Evolutionary conservation across 1,139 yeast genomes (phyloP), one percentile per base, ranked within the genome.

Genomic region (Magnusiomyces sp.): DNA sequence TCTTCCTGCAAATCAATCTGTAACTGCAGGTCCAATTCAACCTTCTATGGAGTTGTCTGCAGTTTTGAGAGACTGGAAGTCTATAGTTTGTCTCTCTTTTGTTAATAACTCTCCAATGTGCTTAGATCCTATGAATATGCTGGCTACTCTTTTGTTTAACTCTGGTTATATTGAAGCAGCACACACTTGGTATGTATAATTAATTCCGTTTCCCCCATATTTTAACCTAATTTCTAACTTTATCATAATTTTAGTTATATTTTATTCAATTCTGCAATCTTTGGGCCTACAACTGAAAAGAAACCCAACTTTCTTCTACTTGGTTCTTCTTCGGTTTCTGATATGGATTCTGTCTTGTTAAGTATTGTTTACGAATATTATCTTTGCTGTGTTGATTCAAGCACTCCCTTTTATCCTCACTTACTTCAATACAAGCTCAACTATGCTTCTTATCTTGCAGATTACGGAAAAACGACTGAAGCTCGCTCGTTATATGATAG

Each of bases 281-380:
- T 50, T 51, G 54, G 54, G 2, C 45, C 50, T 27, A 41, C n/a
- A 9, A 17, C 11, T 39, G 42, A 39, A 27, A 16, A 34, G 7
- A 34, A n/a, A 9, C 38, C 38, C 7, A 27, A 17, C 17, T 39
- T 39, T 20, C 47, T 48, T 32, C 32, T 52, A 10, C 43, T 52
- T 11, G 55, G 55, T 7, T 49, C 53, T 13, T 49, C 39, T 20
- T 42, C 33, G 10, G 62, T 66, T 37, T 61, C 69, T 14, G 70
- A 71, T 46, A 55, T 71, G 42, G 77, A 73, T 41, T 61, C 74
- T 2, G 64, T 77, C 41, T 62, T 81, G 46, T 74, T 83, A 59
- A 76, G 83, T 17, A 95, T 90, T 63, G 70, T 87, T 10, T 87
- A 84, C 62, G 96, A 87, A 61, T 82, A 73, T 58, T 63, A 75